Evolutionary conservation across 148 eudicot genomes (phyloP).

Genomic region (Simmondsia chinensis): DNA sequence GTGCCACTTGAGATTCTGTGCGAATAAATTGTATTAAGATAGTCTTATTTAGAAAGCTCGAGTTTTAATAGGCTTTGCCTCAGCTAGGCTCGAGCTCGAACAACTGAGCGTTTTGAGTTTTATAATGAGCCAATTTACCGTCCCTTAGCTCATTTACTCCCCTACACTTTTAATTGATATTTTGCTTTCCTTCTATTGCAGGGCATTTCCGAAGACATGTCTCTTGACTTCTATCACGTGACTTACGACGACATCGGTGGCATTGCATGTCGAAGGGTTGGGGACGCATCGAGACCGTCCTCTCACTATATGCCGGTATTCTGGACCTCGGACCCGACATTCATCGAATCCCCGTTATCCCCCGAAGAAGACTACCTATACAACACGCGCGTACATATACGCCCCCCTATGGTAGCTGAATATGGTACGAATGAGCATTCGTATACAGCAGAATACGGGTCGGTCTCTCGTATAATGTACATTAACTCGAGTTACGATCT

Average conservation of each 20-base stretch:
- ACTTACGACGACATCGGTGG: conserved; percentile 86
- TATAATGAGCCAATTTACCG: not conserved
- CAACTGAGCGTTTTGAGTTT: too few relatives aligned
- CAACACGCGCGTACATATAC: conserved; percentile 56
- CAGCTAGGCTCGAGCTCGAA: too few relatives aligned
- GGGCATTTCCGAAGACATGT: conserved; percentile 76
- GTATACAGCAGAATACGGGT: conserved; percentile 16
- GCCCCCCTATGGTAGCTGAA: conserved; percentile 20
- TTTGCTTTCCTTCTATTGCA: conserved; percentile 33
- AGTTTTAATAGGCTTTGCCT: too few relatives aligned
- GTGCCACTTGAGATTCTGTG: too few relatives aligned
- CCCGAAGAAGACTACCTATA: conserved; percentile 60
- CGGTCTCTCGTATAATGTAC: conserved; percentile 53
- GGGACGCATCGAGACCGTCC: conserved; percentile 54
- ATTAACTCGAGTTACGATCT: too few relatives aligned
- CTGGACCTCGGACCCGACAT: conserved; percentile 77
- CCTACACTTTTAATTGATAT: conserved; percentile 5
- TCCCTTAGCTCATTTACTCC: not conserved
- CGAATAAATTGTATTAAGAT: too few relatives aligned
- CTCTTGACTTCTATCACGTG: conserved; percentile 73
- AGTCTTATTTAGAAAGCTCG: too few relatives aligned
- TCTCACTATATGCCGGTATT: conserved; percentile 60
- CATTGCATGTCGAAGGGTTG: conserved; percentile 73
- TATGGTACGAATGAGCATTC: conserved; percentile 8
- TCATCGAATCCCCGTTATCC: conserved; percentile 61